Base-by-base conservation (phyloP, 441 rosid genomes). In the Pelargonium hybrid region DNA sequence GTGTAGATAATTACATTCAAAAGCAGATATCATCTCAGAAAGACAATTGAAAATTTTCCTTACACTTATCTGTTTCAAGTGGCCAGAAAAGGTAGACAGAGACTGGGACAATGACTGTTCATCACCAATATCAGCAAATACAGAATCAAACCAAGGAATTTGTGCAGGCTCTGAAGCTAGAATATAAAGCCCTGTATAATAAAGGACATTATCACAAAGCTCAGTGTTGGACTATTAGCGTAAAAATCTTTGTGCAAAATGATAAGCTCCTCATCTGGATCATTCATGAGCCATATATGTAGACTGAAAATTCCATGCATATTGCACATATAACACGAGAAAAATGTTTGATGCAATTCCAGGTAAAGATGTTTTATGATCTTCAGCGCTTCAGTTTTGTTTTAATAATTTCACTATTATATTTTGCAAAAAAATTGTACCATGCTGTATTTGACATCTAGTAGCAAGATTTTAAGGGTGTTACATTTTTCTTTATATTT, bases 111-210 rank as follows among this genome's bases (percentile, higher is more conserved):
- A 76, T 52, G 98, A 93, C 73, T 93, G 96, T 69, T 93, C 98
- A 78, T 91, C 97, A 23, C 97, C 97, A 81, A 93, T 91, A 76
- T 93, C 96, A 80, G 97, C 97, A 72, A 87, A 93, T 77, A 93
- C 82, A 66, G 83, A 86, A 85, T 91, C 95, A 82, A 93, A 86
- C 97, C 98, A 91, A 72, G 98, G 97, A 73, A 93, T 69, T 69
- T 85, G 87, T 17, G 84, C 93, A 71, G 96, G 87, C 80, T 93
- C 97, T 71, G 97, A 83, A 59, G 92, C 75, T 81, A 93, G 81
- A 75, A 93, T 89, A 83, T 88, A 74, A 78, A 93, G 92, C 72
- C 97, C 98, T 93, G 86, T 83, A 83, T 69, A 25, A 56, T 56
- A 23, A 43, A 76, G 78, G 52, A 74, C 48, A 50, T 37, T 50